A percentile compares a stretch with the other conserved stretches of the same genome.
These are phyloP conservation scores for Colletotrichum salicis DNA, from an alignment of 2,329 filamentous ascomycete genomes.

Conservation along the genomic window DNA sequence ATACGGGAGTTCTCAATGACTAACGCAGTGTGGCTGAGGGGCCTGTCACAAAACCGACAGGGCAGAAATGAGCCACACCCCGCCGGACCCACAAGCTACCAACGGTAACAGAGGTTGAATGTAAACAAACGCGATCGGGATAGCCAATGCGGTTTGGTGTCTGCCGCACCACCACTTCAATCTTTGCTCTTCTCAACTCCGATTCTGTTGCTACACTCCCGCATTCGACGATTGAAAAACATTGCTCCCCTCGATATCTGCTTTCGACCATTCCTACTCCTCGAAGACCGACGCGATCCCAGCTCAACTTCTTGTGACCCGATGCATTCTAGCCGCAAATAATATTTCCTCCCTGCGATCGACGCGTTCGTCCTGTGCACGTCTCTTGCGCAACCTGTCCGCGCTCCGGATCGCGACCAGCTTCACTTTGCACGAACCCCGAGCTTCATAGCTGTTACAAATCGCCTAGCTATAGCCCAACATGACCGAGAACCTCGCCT, in stretches of 20 bases:
- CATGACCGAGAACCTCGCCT: conserved; percentile 26
- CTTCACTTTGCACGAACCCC: not conserved
- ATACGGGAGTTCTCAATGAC: not conserved
- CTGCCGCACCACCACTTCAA: conserved; percentile 11
- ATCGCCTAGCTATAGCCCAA: not conserved
- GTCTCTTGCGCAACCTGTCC: conserved; percentile 8
- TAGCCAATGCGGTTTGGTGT: conserved; percentile 24
- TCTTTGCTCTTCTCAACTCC: conserved; percentile 18
- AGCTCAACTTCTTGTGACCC: not conserved
- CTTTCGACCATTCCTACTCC: conserved; percentile 18
- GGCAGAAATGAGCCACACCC: conserved; percentile 10
- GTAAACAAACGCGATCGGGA: conserved; percentile 38
- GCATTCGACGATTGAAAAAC: conserved; percentile 7
- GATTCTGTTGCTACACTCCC: not conserved
- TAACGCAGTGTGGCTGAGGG: not conserved
- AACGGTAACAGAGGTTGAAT: conserved; percentile 33
- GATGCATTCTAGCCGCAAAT: conserved; percentile 32
- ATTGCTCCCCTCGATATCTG: conserved; percentile 9
- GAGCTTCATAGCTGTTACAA: not conserved
- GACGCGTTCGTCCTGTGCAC: conserved; percentile 21
- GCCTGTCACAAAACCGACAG: too few relatives aligned
- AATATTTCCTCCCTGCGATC: conserved; percentile 30
- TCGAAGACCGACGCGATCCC: not conserved
- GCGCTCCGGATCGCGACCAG: conserved; percentile 16
- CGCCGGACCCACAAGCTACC: conserved; percentile 35